Conservation (phyloP, 306 rosid species). For the Corylus heterophylla region DNA sequence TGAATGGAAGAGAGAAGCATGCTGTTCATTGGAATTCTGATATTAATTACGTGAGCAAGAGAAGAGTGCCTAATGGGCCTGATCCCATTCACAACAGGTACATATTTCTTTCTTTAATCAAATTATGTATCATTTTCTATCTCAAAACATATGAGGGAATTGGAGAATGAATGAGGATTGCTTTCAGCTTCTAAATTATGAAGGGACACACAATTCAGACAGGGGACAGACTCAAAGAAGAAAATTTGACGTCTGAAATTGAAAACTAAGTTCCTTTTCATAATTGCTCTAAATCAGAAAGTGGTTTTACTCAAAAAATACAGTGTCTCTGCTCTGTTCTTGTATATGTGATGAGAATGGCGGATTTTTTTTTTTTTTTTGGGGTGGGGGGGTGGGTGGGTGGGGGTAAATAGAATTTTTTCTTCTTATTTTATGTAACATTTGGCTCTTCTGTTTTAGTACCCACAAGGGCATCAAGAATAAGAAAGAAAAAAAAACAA, state of each 20-base stretch:
- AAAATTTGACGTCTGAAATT: conserved; percentile 1
- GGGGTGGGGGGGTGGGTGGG: too few relatives aligned
- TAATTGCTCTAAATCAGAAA: neutral
- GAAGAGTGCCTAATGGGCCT: conserved; percentile 99
- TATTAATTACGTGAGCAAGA: conserved; percentile 72
- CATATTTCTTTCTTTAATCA: conserved; percentile 7
- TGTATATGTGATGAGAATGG: conserved; percentile 1
- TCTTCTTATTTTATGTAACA: neutral
- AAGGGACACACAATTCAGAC: neutral
- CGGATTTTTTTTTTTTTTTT: neutral
- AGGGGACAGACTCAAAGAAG: conserved; percentile 8
- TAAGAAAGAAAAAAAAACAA: neutral
- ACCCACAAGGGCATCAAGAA: conserved; percentile 1
- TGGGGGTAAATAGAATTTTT: too few relatives aligned
- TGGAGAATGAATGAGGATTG: neutral
- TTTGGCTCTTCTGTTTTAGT: neutral
- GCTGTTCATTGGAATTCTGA: conserved; percentile 52
- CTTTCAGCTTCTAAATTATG: conserved; percentile 1
- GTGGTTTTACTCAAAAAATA: conserved; percentile 6
- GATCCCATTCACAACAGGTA: conserved; percentile 99
- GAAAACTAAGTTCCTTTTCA: conserved; percentile 11
- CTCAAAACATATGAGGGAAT: neutral
- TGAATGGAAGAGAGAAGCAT: conserved; percentile 54
- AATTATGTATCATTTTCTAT: neutral
- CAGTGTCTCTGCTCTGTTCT: conserved; percentile 1